Conservation (phyloP, 805 yeast species). For the Starmera caribaea region DNA sequence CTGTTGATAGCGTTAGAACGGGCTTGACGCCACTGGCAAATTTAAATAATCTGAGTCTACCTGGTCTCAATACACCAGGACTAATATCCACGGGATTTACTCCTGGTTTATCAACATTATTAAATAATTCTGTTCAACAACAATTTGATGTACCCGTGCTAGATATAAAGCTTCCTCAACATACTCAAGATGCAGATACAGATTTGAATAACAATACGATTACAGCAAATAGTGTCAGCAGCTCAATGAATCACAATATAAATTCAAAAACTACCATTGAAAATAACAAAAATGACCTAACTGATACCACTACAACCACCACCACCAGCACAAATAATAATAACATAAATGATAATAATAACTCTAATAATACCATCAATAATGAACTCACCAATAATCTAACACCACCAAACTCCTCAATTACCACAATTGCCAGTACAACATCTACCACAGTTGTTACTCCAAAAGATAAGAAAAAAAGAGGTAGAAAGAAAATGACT, state of each 20-base stretch:
- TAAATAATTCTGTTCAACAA: slow-evolving; percentile 10
- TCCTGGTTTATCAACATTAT: slow-evolving; percentile 27
- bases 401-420: not conserved
- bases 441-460: not conserved
- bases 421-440: not conserved
- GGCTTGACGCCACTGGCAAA: slow-evolving; percentile 64
- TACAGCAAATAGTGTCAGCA: not conserved
- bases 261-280: not conserved
- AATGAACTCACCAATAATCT: not conserved
- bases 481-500: slow-evolving; percentile 2
- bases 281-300: not conserved
- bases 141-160: slow-evolving; percentile 11
- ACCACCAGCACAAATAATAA: not conserved
- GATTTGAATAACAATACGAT: not conserved
- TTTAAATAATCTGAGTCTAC: slow-evolving; percentile 21
- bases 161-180: slow-evolving; percentile 1
- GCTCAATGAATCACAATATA: not conserved
- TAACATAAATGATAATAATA: too few species aligned
- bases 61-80: slow-evolving; percentile 7
- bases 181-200: not conserved
- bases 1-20: slow-evolving; percentile 60
- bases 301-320: slow-evolving; percentile 5
- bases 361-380: too few species aligned
- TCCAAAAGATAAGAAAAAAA: slow-evolving; percentile 1
- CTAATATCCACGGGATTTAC: slow-evolving; percentile 21